Evolutionary conservation across 2,329 filamentous ascomycete species (phyloP), one percentile per base, ranked within the genome.

Genomic region (Alternaria infectoria): DNA sequence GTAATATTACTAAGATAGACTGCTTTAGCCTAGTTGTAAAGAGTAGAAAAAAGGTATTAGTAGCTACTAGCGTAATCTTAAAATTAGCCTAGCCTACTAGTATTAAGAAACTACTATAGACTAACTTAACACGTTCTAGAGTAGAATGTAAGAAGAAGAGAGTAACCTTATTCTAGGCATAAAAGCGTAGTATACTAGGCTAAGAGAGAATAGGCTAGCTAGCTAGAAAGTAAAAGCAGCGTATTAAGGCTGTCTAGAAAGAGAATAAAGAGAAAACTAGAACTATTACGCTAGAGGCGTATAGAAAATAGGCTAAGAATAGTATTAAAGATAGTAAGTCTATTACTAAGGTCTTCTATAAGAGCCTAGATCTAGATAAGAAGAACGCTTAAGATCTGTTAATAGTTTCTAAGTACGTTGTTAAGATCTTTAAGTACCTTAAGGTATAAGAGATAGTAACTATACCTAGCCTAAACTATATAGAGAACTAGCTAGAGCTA

Each of bases 401-500:
- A 73, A 98, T 99, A 96, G 96, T 96, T 68, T 93, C 95, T 55
- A 95, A 98, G 80, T 99, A 99, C 76, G 93, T 97, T 54, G 90
- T 91, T 64, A 96, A 99, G 78, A 98, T 99, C 77, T 98, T 98
- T 77, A 93, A 97, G 71, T 98, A 99, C 81, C 87, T 98, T 69
- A 90, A 89, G 75, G 90, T 96, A 73, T 88, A 98, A 23, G 95
- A 99, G 83, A 84, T 90, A 68, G 83, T 86, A 79, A 93, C 85
- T 81, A 89, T 94, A 76, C 93, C 95, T 71, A 97, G 97, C 82
- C 90, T 93, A 17, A 85, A 96, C 67, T 99, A 99, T 85, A 99
- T 99, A 90, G 88, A 91, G 54, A 93, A 95, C 81, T 96, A 99
- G 79, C 91, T 92, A 68, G 93, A 97, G 73, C 86, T 99, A 11